Base-by-base conservation (phyloP, 2,329 filamentous ascomycete species). In the Fusarium mundagurra region DNA sequence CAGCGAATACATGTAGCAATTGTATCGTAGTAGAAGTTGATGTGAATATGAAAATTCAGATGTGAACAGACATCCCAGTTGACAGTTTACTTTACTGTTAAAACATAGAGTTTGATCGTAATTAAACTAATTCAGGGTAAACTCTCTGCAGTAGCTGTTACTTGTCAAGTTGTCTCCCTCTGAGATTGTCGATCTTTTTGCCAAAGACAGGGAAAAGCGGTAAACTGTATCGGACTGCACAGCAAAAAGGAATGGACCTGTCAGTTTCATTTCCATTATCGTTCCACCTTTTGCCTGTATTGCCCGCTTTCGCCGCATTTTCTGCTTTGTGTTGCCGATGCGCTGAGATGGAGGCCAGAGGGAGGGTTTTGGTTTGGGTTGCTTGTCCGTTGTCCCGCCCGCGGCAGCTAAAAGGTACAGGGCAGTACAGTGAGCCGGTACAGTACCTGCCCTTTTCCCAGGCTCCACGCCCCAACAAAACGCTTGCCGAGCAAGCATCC, bases 401-500 rank as follows among this genome's bases (percentile, higher is more conserved):
- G 36, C 55, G 14, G 47, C 41, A 62, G 17, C 36, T 27, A 54
- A 54, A 29, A 38, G 50, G 50, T 53, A 53, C 33, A n/a, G n/a
- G n/a, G n/a, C n/a, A 39, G 67, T 45, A 44, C 61, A 66, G 61
- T 47, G 24, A 29, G 44, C 34, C n/a, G n/a, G 36, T 48, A 29
- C 45, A 31, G 27, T 72, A 71, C 67, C 62, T 55, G 41, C 50
- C 53, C 45, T 69, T 58, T 61, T 70, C 50, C 43, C 62, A 74
- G 71, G 71, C 71, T 78, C 76, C 76, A 77, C 76, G 76, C 76
- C 76, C 76, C 76, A 78, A 78, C 76, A 78, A 78, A 78, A 78
- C 74, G 64, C 57, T 74, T 74, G 70, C 76, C 72, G 72, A 76
- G 60, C 59, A 61, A 75, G 64, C 64, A 69, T 69, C 66, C 66